Evolutionary conservation across 352 stramenopile species (phyloP).

Genomic region (Globisporangium iwayamae): DNA sequence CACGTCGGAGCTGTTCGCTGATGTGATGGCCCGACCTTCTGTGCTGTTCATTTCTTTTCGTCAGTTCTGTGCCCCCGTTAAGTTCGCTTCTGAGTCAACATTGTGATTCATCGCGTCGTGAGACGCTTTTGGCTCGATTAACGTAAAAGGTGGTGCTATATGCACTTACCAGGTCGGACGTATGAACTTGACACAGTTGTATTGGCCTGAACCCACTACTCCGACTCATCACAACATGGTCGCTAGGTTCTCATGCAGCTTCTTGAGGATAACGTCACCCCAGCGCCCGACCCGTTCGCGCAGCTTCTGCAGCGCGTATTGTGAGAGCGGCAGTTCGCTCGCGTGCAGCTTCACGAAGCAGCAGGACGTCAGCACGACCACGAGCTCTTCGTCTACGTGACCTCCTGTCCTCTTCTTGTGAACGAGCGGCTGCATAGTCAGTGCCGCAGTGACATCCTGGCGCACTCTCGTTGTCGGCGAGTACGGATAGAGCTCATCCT

Average conservation of each 20-base stretch:
- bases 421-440: slow-evolving; percentile 17
- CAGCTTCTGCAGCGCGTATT: not conserved
- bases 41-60: no score
- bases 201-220: not conserved
- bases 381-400: slow-evolving; percentile 13
- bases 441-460: slow-evolving; percentile 22
- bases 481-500: slow-evolving; percentile 45
- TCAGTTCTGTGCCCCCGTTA: no score
- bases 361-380: slow-evolving; percentile 25
- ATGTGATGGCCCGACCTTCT: no score
- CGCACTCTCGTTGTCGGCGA: slow-evolving; percentile 21
- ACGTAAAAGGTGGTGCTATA: no score
- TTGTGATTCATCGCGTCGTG: no score
- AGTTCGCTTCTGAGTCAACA: no score
- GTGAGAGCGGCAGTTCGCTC: not conserved
- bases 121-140: no score
- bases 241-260: not conserved
- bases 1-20: no score
- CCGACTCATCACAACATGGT: not conserved
- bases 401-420: slow-evolving; percentile 1
- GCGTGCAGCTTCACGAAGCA: not conserved
- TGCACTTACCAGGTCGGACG: not conserved
- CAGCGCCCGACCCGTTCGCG: not conserved
- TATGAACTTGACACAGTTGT: not conserved
- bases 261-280: not conserved